phyloP scores from a whole-genome alignment of 2,329 filamentous ascomycete species.

The Fusarium armeniacum region DNA sequence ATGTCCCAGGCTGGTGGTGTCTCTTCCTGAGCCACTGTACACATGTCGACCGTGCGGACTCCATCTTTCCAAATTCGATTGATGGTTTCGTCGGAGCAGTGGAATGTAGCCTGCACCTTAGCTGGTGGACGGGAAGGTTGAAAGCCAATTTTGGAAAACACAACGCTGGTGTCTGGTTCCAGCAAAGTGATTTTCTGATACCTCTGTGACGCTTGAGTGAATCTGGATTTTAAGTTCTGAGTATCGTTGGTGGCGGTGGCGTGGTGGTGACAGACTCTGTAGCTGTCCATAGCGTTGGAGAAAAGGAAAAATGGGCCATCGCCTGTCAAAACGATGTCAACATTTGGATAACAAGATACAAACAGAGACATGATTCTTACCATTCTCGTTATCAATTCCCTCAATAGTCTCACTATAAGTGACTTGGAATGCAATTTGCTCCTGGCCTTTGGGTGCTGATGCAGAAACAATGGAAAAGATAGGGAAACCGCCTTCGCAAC shows the following conservation, averaged over 20 bases:
- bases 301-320: constrained; percentile 22
- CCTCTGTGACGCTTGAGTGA: constrained; percentile 10
- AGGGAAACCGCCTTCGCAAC: constrained; percentile 10
- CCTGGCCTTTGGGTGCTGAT: not conserved
- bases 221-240: not conserved
- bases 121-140: not conserved
- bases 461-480: constrained; percentile 1
- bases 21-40: not conserved
- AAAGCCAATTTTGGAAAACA: constrained; percentile 1
- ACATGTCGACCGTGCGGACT: constrained; percentile 5
- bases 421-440: not conserved
- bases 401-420: constrained; percentile 18
- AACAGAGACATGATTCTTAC: not conserved
- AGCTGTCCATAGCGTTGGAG: constrained; percentile 16
- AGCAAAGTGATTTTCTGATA: constrained; percentile 4
- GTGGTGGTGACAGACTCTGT: not conserved
- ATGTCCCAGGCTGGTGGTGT: constrained; percentile 11
- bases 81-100: constrained; percentile 7
- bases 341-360: not conserved
- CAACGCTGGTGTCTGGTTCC: not conserved
- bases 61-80: constrained; percentile 16
- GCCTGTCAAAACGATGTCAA: not conserved
- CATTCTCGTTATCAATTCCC: not conserved
- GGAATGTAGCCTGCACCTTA: not conserved
- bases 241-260: not conserved